Percentiles rank a stretch among this genome's conserved stretches.
phyloP scores from a whole-genome alignment of 331 rosid genomes.

The Telfairia occidentalis region DNA sequence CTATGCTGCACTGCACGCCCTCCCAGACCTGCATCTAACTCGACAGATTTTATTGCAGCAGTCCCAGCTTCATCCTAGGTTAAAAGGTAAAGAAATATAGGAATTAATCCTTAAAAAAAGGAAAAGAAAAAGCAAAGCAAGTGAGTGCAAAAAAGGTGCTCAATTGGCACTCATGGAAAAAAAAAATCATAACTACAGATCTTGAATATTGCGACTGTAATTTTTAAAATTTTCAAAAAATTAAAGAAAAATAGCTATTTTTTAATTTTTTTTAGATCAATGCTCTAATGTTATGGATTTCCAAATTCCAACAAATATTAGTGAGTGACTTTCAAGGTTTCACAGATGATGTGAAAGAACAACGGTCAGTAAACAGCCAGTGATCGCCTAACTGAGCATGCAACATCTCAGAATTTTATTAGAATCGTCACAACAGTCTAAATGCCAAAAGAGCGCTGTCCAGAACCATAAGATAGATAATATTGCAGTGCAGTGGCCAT shows the following conservation, averaged over 20 bases:
- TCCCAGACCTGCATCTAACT: slow-evolving; percentile 82
- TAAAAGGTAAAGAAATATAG: neutral
- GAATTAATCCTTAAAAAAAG: neutral
- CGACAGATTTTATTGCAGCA: slow-evolving; percentile 87
- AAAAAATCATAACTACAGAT: neutral
- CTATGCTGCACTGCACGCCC: slow-evolving; percentile 98
- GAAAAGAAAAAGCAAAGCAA: neutral
- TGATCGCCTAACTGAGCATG: neutral
- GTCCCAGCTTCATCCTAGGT: slow-evolving; percentile 91
- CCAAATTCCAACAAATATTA: neutral
- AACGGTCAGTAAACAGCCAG: neutral
- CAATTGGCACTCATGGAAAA: neutral
- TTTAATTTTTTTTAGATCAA: neutral
- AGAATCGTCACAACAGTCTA: neutral
- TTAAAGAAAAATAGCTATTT: neutral
- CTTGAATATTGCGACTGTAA: neutral
- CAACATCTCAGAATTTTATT: neutral
- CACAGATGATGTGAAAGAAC: neutral
- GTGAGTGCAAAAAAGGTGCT: neutral
- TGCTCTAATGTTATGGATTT: neutral
- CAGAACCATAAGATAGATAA: neutral
- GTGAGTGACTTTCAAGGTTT: neutral
- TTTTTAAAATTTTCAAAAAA: neutral
- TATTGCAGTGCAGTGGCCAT: neutral
- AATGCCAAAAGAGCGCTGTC: neutral